phyloP scores from a whole-genome alignment of 106 monocot species.

The Dendrobium nobile region DNA sequence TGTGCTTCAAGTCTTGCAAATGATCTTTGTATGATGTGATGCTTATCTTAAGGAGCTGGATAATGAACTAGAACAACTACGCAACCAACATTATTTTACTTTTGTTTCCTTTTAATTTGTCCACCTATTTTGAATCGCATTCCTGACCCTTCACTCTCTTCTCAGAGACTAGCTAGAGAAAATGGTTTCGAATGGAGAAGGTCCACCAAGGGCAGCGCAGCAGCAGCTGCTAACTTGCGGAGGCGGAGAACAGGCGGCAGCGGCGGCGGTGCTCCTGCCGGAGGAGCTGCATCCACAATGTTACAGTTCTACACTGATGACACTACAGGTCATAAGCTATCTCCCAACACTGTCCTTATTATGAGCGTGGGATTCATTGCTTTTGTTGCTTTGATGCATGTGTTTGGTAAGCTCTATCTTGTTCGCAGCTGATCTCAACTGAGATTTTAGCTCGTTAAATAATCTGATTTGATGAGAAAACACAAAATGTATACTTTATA shows the following conservation, averaged over 20 bases:
- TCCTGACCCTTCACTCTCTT: neutral
- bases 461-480: neutral
- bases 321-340: conserved; percentile 68
- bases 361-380: conserved; percentile 89
- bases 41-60: neutral
- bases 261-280: conserved; percentile 11
- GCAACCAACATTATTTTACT: neutral
- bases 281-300: conserved; percentile 46
- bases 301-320: conserved; percentile 96
- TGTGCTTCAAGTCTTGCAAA: no score
- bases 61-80: neutral
- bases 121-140: neutral
- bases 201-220: conserved; percentile 62
- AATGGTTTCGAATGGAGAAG: conserved; percentile 79
- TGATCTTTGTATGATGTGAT: no score
- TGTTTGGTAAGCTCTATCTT: conserved; percentile 61
- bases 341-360: conserved; percentile 66
- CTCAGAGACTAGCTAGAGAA: conserved; percentile 11
- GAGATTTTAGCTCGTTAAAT: neutral
- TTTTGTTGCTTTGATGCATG: conserved; percentile 74
- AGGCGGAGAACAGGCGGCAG: conserved; percentile 37
- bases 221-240: conserved; percentile 57
- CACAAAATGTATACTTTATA: neutral
- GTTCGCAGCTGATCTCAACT: neutral
- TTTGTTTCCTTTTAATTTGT: neutral